Evolutionary conservation across 345 rosid species (phyloP).

Genomic region (Gossypium rotundifolium): DNA sequence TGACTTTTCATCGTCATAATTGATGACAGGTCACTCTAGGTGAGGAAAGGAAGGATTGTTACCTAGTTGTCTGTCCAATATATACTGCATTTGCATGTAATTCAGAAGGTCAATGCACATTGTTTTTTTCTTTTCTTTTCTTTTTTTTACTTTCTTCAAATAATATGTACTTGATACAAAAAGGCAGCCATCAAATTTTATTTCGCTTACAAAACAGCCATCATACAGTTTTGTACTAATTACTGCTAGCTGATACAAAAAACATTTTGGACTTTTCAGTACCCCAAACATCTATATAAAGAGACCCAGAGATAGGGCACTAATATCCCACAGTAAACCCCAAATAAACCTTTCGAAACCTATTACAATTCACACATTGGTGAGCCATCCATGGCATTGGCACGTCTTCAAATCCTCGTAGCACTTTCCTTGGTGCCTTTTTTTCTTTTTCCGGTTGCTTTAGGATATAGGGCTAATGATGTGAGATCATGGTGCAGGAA

Average conservation of each 20-base stretch:
- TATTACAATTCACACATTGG: not conserved
- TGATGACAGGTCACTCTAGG: not conserved
- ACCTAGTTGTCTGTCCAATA: not conserved
- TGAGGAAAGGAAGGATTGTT: too few species aligned
- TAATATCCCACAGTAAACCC: not conserved
- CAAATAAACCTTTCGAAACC: not conserved
- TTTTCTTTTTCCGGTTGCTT: constrained; percentile 25
- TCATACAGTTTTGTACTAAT: not conserved
- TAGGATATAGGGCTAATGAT: constrained; percentile 19
- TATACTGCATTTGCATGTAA: not conserved
- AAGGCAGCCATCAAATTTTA: not conserved
- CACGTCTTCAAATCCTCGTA: constrained; percentile 20
- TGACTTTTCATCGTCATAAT: not conserved
- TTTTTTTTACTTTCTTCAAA: not conserved
- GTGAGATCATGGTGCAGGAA: constrained; percentile 51
- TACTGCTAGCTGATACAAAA: too few species aligned
- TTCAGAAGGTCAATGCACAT: too few species aligned
- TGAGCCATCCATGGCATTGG: constrained; percentile 48
- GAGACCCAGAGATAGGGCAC: not conserved
- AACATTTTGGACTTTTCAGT: not conserved
- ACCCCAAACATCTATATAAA: constrained; percentile 1
- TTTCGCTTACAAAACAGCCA: not conserved
- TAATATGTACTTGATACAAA: too few species aligned
- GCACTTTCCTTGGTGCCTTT: constrained; percentile 25
- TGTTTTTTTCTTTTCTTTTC: too few species aligned